phyloP scores from a whole-genome alignment of 2,329 filamentous ascomycete genomes.

The Leptographium galeiforme region DNA sequence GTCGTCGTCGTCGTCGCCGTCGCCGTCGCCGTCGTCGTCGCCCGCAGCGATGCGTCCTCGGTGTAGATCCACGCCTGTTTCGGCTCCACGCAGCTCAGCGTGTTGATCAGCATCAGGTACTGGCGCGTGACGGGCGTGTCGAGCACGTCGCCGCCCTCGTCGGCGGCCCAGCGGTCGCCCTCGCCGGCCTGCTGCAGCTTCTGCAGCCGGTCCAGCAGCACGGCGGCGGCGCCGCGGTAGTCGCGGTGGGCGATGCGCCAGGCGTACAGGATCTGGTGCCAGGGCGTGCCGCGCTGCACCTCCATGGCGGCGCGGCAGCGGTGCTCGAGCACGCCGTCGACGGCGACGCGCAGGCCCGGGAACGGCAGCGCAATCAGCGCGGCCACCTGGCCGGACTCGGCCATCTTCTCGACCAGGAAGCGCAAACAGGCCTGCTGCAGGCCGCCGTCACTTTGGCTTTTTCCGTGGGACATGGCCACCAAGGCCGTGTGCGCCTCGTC shows the following conservation, averaged over 20 bases:
- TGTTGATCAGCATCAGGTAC: constrained; percentile 87
- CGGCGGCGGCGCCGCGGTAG: constrained; percentile 64
- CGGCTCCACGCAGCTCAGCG: constrained; percentile 69
- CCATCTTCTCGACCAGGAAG: constrained; percentile 57
- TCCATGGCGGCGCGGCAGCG: constrained; percentile 43
- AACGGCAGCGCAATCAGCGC: constrained; percentile 68
- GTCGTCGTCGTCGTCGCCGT: not conserved
- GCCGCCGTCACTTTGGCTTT: too few relatives aligned
- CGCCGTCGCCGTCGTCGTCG: not conserved
- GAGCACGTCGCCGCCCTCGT: constrained; percentile 36
- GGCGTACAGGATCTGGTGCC: constrained; percentile 80
- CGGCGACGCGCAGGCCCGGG: constrained; percentile 53
- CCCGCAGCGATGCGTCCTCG: constrained; percentile 20
- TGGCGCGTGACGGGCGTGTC: constrained; percentile 57
- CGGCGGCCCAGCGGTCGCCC: constrained; percentile 30
- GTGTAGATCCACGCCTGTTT: constrained; percentile 70
- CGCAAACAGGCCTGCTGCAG: constrained; percentile 61
- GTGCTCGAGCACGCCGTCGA: constrained; percentile 64
- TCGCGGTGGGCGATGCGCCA: constrained; percentile 77
- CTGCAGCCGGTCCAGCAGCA: constrained; percentile 49
- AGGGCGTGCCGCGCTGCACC: constrained; percentile 52
- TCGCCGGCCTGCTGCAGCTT: constrained; percentile 46
- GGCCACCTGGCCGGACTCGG: constrained; percentile 49
- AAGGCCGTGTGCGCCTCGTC: constrained; percentile 72
- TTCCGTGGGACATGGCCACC: constrained; percentile 56